Conservation (phyloP, 2,329 filamentous ascomycete genomes). For the Ceratocystis smalleyi region DNA sequence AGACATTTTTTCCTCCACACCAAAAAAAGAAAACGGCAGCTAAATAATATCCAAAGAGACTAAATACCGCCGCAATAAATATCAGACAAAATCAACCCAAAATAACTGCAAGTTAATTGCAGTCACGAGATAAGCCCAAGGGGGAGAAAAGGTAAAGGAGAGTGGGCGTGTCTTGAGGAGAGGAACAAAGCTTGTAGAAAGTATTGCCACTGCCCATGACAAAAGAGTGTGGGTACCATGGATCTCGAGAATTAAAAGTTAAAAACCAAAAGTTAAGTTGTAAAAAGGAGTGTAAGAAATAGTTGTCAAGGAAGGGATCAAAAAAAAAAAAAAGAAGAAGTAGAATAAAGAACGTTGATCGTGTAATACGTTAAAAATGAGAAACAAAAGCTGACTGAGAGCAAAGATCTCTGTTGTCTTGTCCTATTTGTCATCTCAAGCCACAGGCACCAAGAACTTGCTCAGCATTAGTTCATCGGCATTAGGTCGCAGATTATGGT, state of each 20-base stretch:
- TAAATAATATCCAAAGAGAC: background rate
- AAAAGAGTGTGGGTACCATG: background rate
- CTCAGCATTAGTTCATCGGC: conserved; percentile 80
- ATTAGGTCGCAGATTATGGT: conserved; percentile 79
- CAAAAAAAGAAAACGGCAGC: background rate
- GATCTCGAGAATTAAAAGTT: conserved; percentile 4
- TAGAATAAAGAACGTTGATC: background rate
- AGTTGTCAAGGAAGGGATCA: background rate
- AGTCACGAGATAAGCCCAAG: background rate
- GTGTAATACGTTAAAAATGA: background rate
- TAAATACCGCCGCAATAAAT: background rate
- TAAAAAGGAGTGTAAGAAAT: conserved; percentile 9
- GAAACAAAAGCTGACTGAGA: background rate
- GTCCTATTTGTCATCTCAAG: conserved; percentile 19
- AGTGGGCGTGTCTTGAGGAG: background rate
- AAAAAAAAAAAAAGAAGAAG: background rate
- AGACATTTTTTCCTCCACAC: background rate
- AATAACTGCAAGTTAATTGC: background rate
- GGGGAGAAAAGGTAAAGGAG: background rate
- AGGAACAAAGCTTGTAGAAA: background rate
- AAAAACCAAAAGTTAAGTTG: conserved; percentile 6
- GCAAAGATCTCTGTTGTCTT: no score
- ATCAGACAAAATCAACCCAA: background rate
- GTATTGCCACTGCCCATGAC: background rate
- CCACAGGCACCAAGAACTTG: conserved; percentile 60